Percentiles rank a stretch among this genome's conserved stretches.
These are phyloP conservation scores for Arctium minus DNA, from an alignment of 129 eudicot genomes.

Conservation along the genomic window DNA sequence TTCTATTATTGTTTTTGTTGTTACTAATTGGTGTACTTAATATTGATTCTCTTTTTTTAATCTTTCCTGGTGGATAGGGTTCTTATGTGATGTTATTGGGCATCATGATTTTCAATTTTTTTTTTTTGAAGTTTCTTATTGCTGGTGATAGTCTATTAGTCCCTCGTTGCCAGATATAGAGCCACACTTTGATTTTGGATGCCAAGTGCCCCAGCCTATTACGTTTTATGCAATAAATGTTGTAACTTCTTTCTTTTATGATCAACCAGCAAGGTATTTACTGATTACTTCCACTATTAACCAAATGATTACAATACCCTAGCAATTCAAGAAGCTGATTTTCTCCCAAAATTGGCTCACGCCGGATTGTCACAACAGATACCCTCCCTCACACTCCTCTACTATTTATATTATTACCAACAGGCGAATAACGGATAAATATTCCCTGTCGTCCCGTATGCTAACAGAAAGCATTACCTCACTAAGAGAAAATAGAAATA, in stretches of 20 bases:
- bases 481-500: no score
- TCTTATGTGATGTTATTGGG: not conserved
- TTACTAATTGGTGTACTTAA: not conserved
- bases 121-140: not conserved
- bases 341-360: no score
- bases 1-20: not conserved
- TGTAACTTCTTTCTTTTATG: not conserved
- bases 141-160: not conserved
- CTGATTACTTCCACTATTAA: no score
- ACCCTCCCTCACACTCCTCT: no score
- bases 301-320: no score
- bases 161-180: not conserved
- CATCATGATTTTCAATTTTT: not conserved
- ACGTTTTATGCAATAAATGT: not conserved
- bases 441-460: no score
- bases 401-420: no score
- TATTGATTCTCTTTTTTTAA: not conserved
- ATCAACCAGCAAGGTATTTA: no score
- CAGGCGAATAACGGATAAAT: no score
- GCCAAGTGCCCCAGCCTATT: not conserved
- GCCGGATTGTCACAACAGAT: no score
- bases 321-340: no score
- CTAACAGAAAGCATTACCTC: no score
- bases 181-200: not conserved
- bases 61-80: slow-evolving; percentile 5